phyloP scores from a whole-genome alignment of 345 rosid genomes.

The Pistacia atlantica region DNA sequence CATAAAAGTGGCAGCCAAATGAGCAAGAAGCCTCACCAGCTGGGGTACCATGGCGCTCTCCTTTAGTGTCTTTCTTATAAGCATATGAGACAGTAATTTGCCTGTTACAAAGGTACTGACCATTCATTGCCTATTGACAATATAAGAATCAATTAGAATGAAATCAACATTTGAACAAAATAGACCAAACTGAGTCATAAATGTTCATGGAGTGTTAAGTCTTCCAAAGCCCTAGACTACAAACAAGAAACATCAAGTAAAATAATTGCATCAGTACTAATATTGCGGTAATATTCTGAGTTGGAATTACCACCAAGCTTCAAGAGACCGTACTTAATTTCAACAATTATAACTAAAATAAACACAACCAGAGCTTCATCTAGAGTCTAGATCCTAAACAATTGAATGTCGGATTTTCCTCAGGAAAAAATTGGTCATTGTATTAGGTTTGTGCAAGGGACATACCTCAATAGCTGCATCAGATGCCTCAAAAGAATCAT shows the following conservation, averaged over 20 bases:
- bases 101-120: constrained; percentile 93
- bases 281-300: neutral
- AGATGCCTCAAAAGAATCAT: constrained; percentile 98
- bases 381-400: neutral
- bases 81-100: constrained; percentile 98
- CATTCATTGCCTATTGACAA: constrained; percentile 81
- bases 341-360: neutral
- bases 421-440: neutral
- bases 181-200: neutral
- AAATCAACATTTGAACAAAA: neutral
- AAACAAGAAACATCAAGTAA: neutral
- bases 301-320: neutral
- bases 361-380: neutral
- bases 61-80: constrained; percentile 97
- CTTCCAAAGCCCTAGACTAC: neutral
- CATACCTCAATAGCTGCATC: constrained; percentile 98
- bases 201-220: neutral
- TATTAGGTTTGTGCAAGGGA: neutral
- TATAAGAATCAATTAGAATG: constrained; percentile 17
- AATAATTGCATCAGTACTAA: neutral
- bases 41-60: constrained; percentile 97
- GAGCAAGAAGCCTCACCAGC: constrained; percentile 65
- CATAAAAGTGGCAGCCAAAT: neutral
- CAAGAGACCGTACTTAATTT: neutral
- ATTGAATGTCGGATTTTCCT: neutral